These are phyloP conservation scores for Cerioporus squamosus DNA, from an alignment of 1,284 basidiomycete genomes.

Conservation along the genomic window DNA sequence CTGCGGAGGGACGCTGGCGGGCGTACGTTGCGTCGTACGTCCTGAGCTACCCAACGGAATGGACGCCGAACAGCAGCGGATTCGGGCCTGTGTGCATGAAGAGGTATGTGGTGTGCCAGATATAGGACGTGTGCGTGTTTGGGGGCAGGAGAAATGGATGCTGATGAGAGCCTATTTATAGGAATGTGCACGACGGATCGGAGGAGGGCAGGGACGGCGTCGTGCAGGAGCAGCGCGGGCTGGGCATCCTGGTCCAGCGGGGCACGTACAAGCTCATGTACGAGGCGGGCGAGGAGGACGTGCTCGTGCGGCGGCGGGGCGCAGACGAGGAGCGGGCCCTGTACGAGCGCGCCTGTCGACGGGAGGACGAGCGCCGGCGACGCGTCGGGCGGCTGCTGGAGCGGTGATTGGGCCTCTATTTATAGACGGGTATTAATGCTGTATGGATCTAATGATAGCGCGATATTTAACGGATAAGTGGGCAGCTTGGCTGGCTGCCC, in stretches of 20 bases:
- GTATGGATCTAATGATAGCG: constrained; percentile 21
- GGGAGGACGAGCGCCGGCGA: constrained; percentile 57
- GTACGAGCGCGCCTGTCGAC: constrained; percentile 45
- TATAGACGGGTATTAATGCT: constrained; percentile 20
- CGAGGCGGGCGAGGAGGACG: constrained; percentile 65
- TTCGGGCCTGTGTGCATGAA: constrained; percentile 36
- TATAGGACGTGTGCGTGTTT: constrained; percentile 23
- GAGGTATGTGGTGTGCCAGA: constrained; percentile 30
- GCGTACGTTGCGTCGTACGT: constrained; percentile 90
- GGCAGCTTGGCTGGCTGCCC: not conserved
- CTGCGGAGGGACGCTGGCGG: constrained; percentile 67
- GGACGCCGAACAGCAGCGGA: constrained; percentile 53
- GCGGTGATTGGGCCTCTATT: constrained; percentile 21
- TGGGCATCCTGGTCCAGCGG: constrained; percentile 67
- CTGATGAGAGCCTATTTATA: constrained; percentile 39
- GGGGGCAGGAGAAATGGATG: constrained; percentile 16
- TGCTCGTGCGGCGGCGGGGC: constrained; percentile 43
- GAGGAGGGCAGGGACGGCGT: constrained; percentile 36
- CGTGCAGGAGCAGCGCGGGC: constrained; percentile 32
- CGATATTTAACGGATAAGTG: constrained; percentile 22
- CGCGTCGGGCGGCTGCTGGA: constrained; percentile 38
- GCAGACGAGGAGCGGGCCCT: constrained; percentile 45
- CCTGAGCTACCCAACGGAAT: constrained; percentile 72
- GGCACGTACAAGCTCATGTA: constrained; percentile 79
- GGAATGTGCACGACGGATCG: constrained; percentile 37